Conservation (phyloP, 805 yeast genomes). For the Komagataella pastoris region DNA sequence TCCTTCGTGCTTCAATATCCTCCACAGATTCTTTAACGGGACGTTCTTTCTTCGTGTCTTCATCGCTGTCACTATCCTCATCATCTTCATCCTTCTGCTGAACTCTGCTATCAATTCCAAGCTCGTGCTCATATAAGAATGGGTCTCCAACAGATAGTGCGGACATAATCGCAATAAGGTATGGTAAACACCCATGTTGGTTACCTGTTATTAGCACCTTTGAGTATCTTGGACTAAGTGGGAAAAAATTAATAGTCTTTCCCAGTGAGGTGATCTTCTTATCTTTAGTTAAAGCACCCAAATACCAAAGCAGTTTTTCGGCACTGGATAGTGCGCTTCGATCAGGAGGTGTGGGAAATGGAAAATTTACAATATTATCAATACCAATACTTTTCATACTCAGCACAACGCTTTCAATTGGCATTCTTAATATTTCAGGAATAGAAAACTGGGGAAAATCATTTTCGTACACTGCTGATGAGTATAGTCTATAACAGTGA, state of each 20-base stretch:
- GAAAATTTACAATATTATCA: conserved; percentile 79
- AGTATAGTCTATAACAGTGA: conserved; percentile 82
- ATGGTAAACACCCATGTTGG: conserved; percentile 76
- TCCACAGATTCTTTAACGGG: conserved; percentile 13
- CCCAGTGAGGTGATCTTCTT: conserved; percentile 67
- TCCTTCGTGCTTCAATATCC: conserved; percentile 24
- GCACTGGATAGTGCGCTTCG: conserved; percentile 46
- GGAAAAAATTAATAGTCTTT: conserved; percentile 76
- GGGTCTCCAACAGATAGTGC: conserved; percentile 93
- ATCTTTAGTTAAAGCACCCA: conserved; percentile 64
- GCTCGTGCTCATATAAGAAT: conserved; percentile 60
- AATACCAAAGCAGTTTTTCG: conserved; percentile 45
- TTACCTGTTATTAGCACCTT: conserved; percentile 82
- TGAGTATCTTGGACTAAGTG: conserved; percentile 86
- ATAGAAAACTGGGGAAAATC: conserved; percentile 71
- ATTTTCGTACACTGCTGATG: conserved; percentile 87
- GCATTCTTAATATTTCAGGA: conserved; percentile 92
- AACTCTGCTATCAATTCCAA: conserved; percentile 27
- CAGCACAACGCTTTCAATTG: conserved; percentile 89
- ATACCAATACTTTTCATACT: conserved; percentile 97
- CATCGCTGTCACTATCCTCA: conserved; percentile 19
- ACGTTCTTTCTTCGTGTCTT: conserved; percentile 20
- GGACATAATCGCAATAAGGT: conserved; percentile 83
- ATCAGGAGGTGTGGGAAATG: conserved; percentile 93
- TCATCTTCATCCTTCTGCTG: conserved; percentile 9